Evolutionary conservation across 805 yeast genomes (phyloP).

Genomic region (Nakazawaea siamensis): DNA sequence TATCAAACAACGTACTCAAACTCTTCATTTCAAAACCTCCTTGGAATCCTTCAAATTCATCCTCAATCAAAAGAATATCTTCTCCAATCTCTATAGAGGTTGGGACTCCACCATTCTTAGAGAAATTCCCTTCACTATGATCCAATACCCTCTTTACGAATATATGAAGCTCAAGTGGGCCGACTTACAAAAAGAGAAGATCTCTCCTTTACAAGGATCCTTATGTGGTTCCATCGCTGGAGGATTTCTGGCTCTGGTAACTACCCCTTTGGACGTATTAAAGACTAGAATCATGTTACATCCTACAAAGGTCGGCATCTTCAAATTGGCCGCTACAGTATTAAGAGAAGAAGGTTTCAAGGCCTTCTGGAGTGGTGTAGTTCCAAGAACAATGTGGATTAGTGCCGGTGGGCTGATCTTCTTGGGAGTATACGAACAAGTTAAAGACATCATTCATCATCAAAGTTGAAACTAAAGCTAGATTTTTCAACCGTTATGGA

Average conservation of each 20-base stretch:
- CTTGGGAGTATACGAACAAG: slow-evolving; percentile 85
- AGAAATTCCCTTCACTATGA: slow-evolving; percentile 93
- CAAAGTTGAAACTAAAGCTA: slow-evolving; percentile 5
- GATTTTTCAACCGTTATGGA: too few species aligned
- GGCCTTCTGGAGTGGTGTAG: slow-evolving; percentile 78
- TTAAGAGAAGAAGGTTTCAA: slow-evolving; percentile 63
- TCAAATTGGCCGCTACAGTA: slow-evolving; percentile 41
- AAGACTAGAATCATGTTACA: slow-evolving; percentile 83
- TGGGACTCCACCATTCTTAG: slow-evolving; percentile 89
- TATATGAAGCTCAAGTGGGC: slow-evolving; percentile 55
- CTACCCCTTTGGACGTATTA: slow-evolving; percentile 74
- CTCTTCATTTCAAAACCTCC: slow-evolving; percentile 51
- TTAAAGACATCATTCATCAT: slow-evolving; percentile 22
- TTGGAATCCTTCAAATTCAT: slow-evolving; percentile 58
- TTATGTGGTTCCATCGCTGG: slow-evolving; percentile 79
- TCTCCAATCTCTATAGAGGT: slow-evolving; percentile 82
- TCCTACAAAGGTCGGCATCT: slow-evolving; percentile 37
- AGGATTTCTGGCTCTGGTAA: slow-evolving; percentile 71
- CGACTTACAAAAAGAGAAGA: slow-evolving; percentile 28
- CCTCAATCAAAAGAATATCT: slow-evolving; percentile 45
- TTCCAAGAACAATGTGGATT: slow-evolving; percentile 96
- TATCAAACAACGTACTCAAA: slow-evolving; percentile 89
- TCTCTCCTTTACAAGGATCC: slow-evolving; percentile 71
- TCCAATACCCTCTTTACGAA: slow-evolving; percentile 94
- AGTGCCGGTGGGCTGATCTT: slow-evolving; percentile 98